These are phyloP conservation scores for Trichosanthes cucumerina DNA, from an alignment of 306 rosid species.

Conservation along the genomic window DNA sequence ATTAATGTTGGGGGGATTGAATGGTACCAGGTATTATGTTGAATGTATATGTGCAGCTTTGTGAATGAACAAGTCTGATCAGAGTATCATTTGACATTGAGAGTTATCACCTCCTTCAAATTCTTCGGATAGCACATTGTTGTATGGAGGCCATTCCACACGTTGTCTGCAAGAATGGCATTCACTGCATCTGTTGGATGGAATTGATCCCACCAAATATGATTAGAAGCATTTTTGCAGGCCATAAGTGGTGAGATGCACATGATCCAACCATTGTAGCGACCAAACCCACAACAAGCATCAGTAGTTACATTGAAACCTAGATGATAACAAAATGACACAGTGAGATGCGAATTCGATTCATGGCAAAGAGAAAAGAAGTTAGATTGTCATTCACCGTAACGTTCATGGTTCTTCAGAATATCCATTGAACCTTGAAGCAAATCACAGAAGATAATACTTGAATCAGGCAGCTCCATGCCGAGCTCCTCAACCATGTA, in stretches of 20 bases:
- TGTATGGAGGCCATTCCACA: conserved; percentile 66
- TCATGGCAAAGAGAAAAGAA: background rate
- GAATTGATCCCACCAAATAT: conserved; percentile 95
- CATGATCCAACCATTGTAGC: conserved; percentile 73
- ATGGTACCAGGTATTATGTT: background rate
- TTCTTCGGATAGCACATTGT: conserved; percentile 71
- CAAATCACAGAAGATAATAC: conserved; percentile 63
- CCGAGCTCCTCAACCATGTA: conserved; percentile 46
- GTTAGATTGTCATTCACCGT: conserved; percentile 30
- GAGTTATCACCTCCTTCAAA: conserved; percentile 46
- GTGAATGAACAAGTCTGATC: background rate
- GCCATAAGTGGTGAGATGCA: conserved; percentile 77
- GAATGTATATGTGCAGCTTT: background rate
- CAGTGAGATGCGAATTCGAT: background rate
- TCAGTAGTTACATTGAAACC: conserved; percentile 59
- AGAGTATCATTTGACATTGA: conserved; percentile 16
- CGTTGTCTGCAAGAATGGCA: conserved; percentile 65
- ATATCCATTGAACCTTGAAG: conserved; percentile 73
- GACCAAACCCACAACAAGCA: conserved; percentile 91
- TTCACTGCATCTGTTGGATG: conserved; percentile 90
- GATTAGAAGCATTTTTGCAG: conserved; percentile 55
- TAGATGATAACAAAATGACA: conserved; percentile 8
- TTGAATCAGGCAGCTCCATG: conserved; percentile 41
- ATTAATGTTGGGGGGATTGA: background rate
- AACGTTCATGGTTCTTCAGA: conserved; percentile 44